phyloP scores from a whole-genome alignment of 1,284 basidiomycete genomes.

The Phlebopus sp. region DNA sequence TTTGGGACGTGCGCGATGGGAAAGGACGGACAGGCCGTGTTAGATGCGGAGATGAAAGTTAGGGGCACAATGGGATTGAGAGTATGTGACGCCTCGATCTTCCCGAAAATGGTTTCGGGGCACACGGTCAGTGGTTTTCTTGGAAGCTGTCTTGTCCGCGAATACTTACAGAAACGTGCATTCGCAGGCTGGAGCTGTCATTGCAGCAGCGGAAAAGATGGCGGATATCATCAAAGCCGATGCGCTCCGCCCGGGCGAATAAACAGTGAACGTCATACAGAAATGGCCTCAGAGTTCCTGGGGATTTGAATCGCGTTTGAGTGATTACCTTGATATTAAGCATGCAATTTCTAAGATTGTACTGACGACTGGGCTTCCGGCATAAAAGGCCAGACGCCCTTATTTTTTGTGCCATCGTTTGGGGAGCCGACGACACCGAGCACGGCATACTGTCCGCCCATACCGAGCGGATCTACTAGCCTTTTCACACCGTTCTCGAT shows the following conservation, averaged over 20 bases:
- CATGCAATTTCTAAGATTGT: background rate
- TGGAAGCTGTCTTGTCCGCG: background rate
- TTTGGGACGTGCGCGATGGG: constrained; percentile 60
- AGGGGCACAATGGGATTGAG: constrained; percentile 47
- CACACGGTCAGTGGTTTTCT: constrained; percentile 49
- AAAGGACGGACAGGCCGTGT: constrained; percentile 38
- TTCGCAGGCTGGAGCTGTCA: constrained; percentile 51
- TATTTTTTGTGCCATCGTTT: constrained; percentile 13
- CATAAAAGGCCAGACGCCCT: constrained; percentile 28
- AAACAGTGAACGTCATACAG: background rate
- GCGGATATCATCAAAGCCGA: constrained; percentile 55
- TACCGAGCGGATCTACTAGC: constrained; percentile 59
- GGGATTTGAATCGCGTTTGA: background rate
- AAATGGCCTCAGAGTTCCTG: background rate
- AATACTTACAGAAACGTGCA: constrained; percentile 2
- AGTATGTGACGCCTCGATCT: constrained; percentile 60
- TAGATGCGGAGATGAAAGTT: constrained; percentile 49
- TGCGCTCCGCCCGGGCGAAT: constrained; percentile 3
- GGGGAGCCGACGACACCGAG: constrained; percentile 45
- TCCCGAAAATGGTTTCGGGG: constrained; percentile 55
- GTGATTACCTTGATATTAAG: background rate
- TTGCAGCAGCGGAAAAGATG: constrained; percentile 63
- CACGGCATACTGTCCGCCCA: constrained; percentile 67
- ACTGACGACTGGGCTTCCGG: background rate
- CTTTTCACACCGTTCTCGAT: constrained; percentile 51